These are phyloP conservation scores for Penicillium frequentans DNA, from an alignment of 2,329 filamentous ascomycete species.

Conservation along the genomic window DNA sequence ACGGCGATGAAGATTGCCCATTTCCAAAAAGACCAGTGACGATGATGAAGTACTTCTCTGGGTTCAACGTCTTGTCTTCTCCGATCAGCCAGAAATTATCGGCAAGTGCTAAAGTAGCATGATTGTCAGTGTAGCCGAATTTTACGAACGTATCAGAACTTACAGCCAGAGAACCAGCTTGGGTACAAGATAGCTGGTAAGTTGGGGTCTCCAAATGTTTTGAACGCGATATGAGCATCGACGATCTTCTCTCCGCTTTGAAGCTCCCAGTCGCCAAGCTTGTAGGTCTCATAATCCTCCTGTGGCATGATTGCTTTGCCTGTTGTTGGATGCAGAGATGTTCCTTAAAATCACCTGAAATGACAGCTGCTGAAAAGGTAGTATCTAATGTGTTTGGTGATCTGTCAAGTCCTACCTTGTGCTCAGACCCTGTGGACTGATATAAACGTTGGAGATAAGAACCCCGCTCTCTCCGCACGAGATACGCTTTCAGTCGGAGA, in stretches of 20 bases:
- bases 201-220: constrained; percentile 66
- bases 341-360: background rate
- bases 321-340: background rate
- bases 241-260: constrained; percentile 63
- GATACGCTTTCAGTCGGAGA: background rate
- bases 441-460: background rate
- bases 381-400: background rate
- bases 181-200: constrained; percentile 72
- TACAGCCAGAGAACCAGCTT: constrained; percentile 68
- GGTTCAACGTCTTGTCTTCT: constrained; percentile 63
- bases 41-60: constrained; percentile 66
- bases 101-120: constrained; percentile 50
- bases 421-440: background rate
- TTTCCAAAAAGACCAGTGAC: constrained; percentile 70
- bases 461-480: constrained; percentile 2
- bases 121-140: background rate
- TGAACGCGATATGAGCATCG: constrained; percentile 71
- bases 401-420: background rate
- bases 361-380: background rate
- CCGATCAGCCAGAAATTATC: constrained; percentile 77
- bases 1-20: constrained; percentile 66
- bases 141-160: background rate
- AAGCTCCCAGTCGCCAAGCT: constrained; percentile 66
- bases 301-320: constrained; percentile 15
- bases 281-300: constrained; percentile 52